Evolutionary conservation across 2,329 filamentous ascomycete genomes (phyloP).

Genomic region (Pseudogymnoascus sp.): DNA sequence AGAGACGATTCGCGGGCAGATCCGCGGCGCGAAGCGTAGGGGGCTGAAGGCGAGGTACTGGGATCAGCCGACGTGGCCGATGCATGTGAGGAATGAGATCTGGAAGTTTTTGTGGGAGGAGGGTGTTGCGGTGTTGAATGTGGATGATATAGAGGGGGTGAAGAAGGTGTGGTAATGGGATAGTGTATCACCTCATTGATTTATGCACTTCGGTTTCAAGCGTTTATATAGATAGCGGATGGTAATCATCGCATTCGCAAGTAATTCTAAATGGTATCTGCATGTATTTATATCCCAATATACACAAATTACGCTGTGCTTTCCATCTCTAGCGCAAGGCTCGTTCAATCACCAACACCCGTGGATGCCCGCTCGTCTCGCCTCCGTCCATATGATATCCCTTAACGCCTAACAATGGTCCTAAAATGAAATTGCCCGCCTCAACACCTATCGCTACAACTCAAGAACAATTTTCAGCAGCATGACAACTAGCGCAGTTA

Average conservation of each 20-base stretch:
- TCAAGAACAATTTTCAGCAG: slow-evolving; percentile 46
- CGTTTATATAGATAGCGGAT: neutral
- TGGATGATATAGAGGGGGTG: slow-evolving; percentile 40
- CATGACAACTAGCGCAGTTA: slow-evolving; percentile 64
- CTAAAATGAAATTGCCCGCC: neutral
- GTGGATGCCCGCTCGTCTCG: neutral
- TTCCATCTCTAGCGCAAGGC: neutral
- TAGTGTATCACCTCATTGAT: neutral
- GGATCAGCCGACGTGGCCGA: slow-evolving; percentile 52
- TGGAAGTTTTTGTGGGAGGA: slow-evolving; percentile 50
- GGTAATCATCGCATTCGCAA: neutral
- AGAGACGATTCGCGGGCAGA: slow-evolving; percentile 36
- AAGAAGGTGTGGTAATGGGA: neutral
- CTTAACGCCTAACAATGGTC: neutral
- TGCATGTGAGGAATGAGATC: slow-evolving; percentile 45
- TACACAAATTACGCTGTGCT: neutral
- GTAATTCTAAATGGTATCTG: neutral
- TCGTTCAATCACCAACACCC: neutral
- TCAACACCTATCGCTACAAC: neutral
- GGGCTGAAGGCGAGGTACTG: slow-evolving; percentile 55
- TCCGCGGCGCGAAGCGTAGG: slow-evolving; percentile 40
- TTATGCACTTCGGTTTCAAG: neutral
- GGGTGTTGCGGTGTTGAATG: slow-evolving; percentile 54
- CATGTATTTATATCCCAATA: neutral
- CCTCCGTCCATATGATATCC: neutral